Evolutionary conservation across 352 stramenopile genomes (phyloP).

Genomic region (Aphanomyces astaci): DNA sequence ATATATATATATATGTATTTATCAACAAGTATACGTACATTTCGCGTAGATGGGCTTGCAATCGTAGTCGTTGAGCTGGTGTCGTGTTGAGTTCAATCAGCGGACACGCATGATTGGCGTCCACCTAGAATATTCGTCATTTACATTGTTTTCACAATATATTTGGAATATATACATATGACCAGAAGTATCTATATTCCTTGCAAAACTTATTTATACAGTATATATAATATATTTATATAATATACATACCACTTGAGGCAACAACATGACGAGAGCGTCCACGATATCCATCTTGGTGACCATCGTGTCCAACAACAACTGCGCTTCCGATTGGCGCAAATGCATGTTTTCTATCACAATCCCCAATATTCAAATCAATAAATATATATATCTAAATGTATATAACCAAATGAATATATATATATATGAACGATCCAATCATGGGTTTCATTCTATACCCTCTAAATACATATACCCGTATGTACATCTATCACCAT

Average conservation of each 20-base stretch:
- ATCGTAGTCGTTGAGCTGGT: constrained; percentile 37
- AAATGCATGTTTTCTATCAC: no score
- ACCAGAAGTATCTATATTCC: not conserved
- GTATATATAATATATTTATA: not conserved
- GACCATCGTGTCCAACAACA: constrained; percentile 46
- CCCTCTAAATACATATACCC: no score
- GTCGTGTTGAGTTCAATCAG: constrained; percentile 61
- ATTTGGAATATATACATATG: not conserved
- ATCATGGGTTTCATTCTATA: no score
- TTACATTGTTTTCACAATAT: not conserved
- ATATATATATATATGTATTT: no score
- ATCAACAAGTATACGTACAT: constrained; percentile 3
- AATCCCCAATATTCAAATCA: no score
- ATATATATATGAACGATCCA: no score
- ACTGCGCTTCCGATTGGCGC: constrained; percentile 42
- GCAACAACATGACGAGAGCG: constrained; percentile 49
- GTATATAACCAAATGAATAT: no score
- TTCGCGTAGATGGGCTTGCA: constrained; percentile 41
- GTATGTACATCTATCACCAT: no score
- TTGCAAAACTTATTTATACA: no score
- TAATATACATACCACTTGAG: constrained; percentile 37
- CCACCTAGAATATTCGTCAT: constrained; percentile 26
- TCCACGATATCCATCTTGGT: constrained; percentile 56
- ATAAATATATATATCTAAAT: no score
- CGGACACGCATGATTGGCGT: constrained; percentile 45